Conservation (phyloP, 257 asterid genomes). For the Nicotiana undulata region DNA sequence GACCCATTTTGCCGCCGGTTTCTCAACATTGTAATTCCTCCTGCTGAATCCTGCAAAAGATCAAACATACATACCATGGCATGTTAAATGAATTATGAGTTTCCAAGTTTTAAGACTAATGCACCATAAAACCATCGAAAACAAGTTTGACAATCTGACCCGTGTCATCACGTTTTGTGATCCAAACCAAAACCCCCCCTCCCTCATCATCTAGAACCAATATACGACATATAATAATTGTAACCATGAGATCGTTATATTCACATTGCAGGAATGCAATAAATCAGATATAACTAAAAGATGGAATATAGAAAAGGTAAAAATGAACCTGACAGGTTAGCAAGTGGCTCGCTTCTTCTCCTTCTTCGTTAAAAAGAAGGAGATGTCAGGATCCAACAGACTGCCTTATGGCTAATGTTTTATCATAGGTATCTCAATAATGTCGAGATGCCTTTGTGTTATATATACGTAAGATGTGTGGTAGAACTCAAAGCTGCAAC, state of each 20-base stretch:
- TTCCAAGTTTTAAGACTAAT: too few relatives aligned
- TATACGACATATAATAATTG: background rate
- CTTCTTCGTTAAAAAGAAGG: background rate
- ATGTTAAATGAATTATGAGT: too few relatives aligned
- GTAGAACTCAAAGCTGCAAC: background rate
- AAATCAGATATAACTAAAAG: background rate
- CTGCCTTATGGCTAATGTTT: background rate
- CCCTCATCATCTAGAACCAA: background rate
- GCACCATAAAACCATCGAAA: too few relatives aligned
- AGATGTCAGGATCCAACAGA: conserved; percentile 5
- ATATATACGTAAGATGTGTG: background rate
- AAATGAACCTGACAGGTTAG: background rate
- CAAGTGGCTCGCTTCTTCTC: background rate
- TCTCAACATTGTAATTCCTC: background rate
- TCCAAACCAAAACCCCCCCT: background rate
- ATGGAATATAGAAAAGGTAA: background rate
- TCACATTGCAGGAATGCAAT: background rate
- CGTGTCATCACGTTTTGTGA: background rate
- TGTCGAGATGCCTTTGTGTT: background rate
- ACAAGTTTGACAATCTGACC: background rate
- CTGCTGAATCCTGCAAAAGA: background rate
- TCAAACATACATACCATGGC: too few relatives aligned
- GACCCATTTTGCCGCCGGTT: conserved; percentile 6
- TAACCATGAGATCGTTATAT: background rate
- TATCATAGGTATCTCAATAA: conserved; percentile 3